Base-by-base conservation (phyloP, 345 rosid genomes). In the Pistacia atlantica region DNA sequence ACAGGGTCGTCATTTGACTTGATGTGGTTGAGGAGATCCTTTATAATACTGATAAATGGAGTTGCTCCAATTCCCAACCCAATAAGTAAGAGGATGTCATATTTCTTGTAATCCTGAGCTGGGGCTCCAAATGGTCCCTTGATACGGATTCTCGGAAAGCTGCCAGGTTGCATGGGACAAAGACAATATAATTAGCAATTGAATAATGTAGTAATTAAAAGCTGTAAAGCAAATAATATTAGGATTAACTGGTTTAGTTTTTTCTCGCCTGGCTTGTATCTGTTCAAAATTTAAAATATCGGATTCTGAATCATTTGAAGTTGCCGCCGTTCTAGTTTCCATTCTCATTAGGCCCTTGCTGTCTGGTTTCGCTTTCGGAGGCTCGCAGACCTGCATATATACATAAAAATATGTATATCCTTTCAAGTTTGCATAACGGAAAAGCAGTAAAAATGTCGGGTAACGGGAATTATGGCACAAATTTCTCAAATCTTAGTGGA, bases 81-180 rank as follows among this genome's bases (percentile, higher is more conserved):
- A 42, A 93, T 84, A 37, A 96, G 97, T 45, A 93, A 79, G 31
- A 96, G 89, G 42, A 93, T 88, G 75, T 96, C 99, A 20, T 74
- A 96, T 38, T 89, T 89, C 46, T 81, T 89, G 88, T 90, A 91
- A 78, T 85, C 86, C 69, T 96, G 99, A 65, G 99, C 99, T 4
- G 99, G 99, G 9, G 99, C 99, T 80, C 99, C 98, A 67, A 79
- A 93, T 4, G 98, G 98, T 81, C 99, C 98, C 86, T 88, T 93
- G 74, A 93, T 87, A 58, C 85, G 80, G 66, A 96, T 88, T 56
- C 12, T 85, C 11, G 98, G 99, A 67, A 90, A 92, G n/a, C 98
- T 95, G 82, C 45, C 61, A 75, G 31, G 56, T 67, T n/a, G 46
- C 46, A 42, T 42, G 46, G 8, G 54, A 49, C 42, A 22, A 33